Conservation (phyloP, 805 yeast genomes). For the Schwanniomyces vanrijiae region DNA sequence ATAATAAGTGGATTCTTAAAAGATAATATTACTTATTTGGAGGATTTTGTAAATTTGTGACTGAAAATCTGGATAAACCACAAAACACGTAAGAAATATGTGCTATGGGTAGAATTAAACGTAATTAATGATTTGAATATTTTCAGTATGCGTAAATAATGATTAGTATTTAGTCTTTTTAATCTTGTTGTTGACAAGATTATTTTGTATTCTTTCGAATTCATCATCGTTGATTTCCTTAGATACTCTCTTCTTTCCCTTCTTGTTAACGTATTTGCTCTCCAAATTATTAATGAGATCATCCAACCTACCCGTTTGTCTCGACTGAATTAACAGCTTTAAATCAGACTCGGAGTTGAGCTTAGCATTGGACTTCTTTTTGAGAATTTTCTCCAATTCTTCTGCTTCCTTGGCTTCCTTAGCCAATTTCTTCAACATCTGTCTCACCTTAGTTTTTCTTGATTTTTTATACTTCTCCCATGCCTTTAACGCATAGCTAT, state of each 20-base stretch:
- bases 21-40: no score
- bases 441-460: conserved; percentile 47
- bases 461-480: conserved; percentile 54
- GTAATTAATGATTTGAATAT: no score
- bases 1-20: no score
- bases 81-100: no score
- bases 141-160: background rate
- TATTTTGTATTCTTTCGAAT: conserved; percentile 45
- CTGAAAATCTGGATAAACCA: no score
- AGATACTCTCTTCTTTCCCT: conserved; percentile 32
- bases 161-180: conserved; percentile 2
- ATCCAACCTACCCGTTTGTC: conserved; percentile 44
- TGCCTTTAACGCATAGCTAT: conserved; percentile 30
- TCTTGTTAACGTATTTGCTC: conserved; percentile 46
- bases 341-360: conserved; percentile 40
- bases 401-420: conserved; percentile 69
- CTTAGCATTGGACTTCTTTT: conserved; percentile 30
- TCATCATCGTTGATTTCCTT: conserved; percentile 51
- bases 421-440: conserved; percentile 50
- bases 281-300: conserved; percentile 48
- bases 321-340: conserved; percentile 48
- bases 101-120: no score
- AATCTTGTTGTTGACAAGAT: conserved; percentile 23
- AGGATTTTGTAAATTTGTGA: no score
- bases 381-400: conserved; percentile 39